Conservation (phyloP, 352 stramenopile genomes). For the Globisporangium uncinulatum region DNA sequence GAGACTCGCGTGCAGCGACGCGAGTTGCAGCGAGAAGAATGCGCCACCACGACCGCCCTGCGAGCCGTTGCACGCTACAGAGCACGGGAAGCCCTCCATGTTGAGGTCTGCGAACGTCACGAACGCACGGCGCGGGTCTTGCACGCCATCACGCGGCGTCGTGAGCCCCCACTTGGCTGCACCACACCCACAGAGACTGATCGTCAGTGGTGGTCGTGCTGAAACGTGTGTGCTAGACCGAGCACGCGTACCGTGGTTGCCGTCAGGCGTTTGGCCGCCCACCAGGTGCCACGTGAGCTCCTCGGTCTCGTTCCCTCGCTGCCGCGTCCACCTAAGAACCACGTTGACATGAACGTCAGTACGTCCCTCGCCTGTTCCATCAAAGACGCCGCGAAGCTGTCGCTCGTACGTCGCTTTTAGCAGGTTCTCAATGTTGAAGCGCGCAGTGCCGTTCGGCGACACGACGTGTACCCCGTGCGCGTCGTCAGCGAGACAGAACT, state of each 20-base stretch:
- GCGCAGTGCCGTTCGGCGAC: conserved; percentile 37
- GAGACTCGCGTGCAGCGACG: conserved; percentile 48
- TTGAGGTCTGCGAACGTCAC: conserved; percentile 77
- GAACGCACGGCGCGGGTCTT: conserved; percentile 15
- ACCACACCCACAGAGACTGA: no score
- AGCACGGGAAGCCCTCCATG: conserved; percentile 82
- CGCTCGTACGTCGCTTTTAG: conserved; percentile 44
- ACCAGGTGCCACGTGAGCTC: conserved; percentile 64
- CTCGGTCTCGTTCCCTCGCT: conserved; percentile 16
- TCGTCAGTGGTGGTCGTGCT: background rate
- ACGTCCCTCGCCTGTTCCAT: conserved; percentile 24
- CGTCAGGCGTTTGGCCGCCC: conserved; percentile 34
- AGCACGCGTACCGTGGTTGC: conserved; percentile 55
- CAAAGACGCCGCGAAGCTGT: background rate
- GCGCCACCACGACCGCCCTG: conserved; percentile 65
- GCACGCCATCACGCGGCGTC: conserved; percentile 27
- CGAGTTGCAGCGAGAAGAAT: conserved; percentile 54
- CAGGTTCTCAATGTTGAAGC: conserved; percentile 76
- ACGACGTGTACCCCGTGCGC: conserved; percentile 28
- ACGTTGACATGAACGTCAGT: background rate
- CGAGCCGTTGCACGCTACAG: conserved; percentile 55
- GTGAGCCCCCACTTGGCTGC: conserved; percentile 68
- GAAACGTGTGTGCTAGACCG: background rate
- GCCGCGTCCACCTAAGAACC: conserved; percentile 12
- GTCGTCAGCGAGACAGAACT: conserved; percentile 57